A percentile compares a stretch with the other conserved stretches of the same genome.
Evolutionary conservation across 257 asterid genomes (phyloP).

Genomic region (Primulina huaijiensis): DNA sequence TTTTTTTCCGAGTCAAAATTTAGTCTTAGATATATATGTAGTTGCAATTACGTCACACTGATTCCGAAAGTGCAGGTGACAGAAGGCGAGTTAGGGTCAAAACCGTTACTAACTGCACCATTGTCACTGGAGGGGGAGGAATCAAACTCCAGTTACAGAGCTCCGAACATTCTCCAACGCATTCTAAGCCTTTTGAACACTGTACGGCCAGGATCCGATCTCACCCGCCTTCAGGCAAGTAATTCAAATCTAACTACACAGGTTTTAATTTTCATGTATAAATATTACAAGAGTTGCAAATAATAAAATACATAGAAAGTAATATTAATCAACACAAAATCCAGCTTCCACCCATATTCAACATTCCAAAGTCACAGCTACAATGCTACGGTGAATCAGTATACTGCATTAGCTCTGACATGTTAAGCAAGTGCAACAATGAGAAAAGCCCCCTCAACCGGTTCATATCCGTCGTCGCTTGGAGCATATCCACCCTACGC

Average conservation of each 20-base stretch:
- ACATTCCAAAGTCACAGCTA: constrained; percentile 88
- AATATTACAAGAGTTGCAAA: no score
- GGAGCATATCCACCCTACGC: constrained; percentile 76
- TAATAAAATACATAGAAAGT: no score
- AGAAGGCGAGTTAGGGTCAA: constrained; percentile 27
- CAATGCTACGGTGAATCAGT: constrained; percentile 78
- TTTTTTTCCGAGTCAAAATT: no score
- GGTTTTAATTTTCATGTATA: no score
- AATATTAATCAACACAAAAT: no score
- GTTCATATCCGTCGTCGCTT: constrained; percentile 56
- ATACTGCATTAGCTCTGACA: constrained; percentile 41
- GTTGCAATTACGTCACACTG: no score
- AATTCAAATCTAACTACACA: not conserved
- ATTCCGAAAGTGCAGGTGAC: constrained; percentile 1
- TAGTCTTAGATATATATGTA: no score
- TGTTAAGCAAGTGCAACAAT: constrained; percentile 52
- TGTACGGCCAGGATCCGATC: constrained; percentile 72
- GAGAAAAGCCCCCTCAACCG: constrained; percentile 49
- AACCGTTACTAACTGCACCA: constrained; percentile 60
- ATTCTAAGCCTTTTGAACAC: constrained; percentile 54
- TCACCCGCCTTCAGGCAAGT: constrained; percentile 75
- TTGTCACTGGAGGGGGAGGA: constrained; percentile 49
- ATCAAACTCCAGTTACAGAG: constrained; percentile 40
- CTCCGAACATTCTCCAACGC: constrained; percentile 65
- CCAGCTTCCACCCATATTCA: constrained; percentile 89